These are phyloP conservation scores for Arachnomyces sp. DNA, from an alignment of 2,329 filamentous ascomycete species.

Conservation along the genomic window DNA sequence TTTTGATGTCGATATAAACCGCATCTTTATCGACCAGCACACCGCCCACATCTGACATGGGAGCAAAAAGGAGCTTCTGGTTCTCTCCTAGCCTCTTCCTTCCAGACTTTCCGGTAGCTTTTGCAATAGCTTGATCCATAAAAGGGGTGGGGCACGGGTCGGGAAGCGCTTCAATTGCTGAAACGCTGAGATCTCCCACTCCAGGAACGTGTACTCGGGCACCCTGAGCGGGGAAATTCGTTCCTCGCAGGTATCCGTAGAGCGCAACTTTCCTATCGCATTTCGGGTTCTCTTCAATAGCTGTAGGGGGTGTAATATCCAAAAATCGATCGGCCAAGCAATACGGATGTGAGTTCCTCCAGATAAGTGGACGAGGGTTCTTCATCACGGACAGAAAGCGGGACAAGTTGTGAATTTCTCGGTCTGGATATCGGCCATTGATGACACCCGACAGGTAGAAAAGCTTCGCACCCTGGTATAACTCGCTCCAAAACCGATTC, in stretches of 20 bases:
- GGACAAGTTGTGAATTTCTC: slow-evolving; percentile 91
- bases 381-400: slow-evolving; percentile 98
- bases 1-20: slow-evolving; percentile 74
- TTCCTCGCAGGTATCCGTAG: slow-evolving; percentile 88
- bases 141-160: slow-evolving; percentile 92
- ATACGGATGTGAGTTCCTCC: slow-evolving; percentile 95
- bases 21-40: slow-evolving; percentile 95
- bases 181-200: slow-evolving; percentile 77
- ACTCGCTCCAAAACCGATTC: slow-evolving; percentile 89
- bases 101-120: slow-evolving; percentile 71
- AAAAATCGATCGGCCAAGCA: slow-evolving; percentile 87
- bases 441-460: slow-evolving; percentile 96
- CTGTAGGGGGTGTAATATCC: slow-evolving; percentile 87
- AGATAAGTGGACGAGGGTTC: slow-evolving; percentile 89
- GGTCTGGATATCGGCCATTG: slow-evolving; percentile 91
- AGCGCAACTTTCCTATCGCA: slow-evolving; percentile 86
- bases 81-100: slow-evolving; percentile 83
- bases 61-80: slow-evolving; percentile 90
- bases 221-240: slow-evolving; percentile 79
- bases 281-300: slow-evolving; percentile 77
- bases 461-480: slow-evolving; percentile 93
- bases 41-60: slow-evolving; percentile 96
- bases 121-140: slow-evolving; percentile 79
- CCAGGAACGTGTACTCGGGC: slow-evolving; percentile 89
- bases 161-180: slow-evolving; percentile 75